These are phyloP conservation scores for Paspalum notatum DNA, from an alignment of 176 grass and related monocot genomes.

Conservation along the genomic window DNA sequence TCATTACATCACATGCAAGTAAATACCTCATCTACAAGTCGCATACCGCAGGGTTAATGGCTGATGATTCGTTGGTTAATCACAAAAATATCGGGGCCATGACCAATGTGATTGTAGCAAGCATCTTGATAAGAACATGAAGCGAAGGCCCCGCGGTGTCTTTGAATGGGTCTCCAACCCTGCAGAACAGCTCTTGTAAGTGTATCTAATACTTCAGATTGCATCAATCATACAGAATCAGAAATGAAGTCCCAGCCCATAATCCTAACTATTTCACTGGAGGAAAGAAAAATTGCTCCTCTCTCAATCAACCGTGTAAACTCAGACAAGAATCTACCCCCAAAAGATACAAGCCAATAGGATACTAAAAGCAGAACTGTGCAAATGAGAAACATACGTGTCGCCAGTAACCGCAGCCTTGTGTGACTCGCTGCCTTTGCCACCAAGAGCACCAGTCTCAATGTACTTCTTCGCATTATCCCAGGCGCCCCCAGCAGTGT, in stretches of 20 bases:
- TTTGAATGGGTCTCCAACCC: conserved; percentile 98
- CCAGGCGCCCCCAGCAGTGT: conserved; percentile 95
- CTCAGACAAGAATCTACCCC: neutral
- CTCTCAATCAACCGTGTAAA: neutral
- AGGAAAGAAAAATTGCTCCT: neutral
- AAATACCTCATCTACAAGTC: conserved; percentile 42
- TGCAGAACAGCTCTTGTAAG: conserved; percentile 30
- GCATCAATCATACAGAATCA: neutral
- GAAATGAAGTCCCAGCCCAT: neutral
- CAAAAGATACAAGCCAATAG: neutral
- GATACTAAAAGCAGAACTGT: neutral
- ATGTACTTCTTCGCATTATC: conserved; percentile 99
- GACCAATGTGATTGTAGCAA: conserved; percentile 92
- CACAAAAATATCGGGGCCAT: conserved; percentile 98
- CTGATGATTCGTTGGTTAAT: conserved; percentile 34
- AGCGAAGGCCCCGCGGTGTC: conserved; percentile 89
- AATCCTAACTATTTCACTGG: neutral
- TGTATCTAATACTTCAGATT: neutral
- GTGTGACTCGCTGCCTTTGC: conserved; percentile 94
- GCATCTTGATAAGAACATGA: conserved; percentile 99
- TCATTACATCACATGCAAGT: conserved; percentile 38
- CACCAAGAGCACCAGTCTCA: conserved; percentile 94
- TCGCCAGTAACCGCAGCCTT: conserved; percentile 96
- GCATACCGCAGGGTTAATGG: conserved; percentile 32
- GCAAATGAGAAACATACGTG: conserved; percentile 69